Percentiles rank a stretch among this genome's conserved stretches.
Evolutionary conservation across 345 rosid species (phyloP).

Genomic region (Cardiospermum halicacabum): DNA sequence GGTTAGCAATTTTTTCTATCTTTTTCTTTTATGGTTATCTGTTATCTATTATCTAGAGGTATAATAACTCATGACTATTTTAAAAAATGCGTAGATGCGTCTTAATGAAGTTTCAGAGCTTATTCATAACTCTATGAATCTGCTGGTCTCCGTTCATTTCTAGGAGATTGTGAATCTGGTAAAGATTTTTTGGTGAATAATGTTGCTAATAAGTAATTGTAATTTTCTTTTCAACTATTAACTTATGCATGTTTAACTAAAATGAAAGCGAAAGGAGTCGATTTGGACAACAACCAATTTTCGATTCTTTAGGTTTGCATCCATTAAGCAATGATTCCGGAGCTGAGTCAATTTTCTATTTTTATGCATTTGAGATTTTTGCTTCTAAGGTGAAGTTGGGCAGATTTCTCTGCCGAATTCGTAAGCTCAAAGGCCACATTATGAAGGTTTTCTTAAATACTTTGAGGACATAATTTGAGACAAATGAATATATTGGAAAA

Average conservation of each 20-base stretch:
- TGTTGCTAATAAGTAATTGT: too few species aligned
- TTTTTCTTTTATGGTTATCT: too few species aligned
- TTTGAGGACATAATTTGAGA: slow-evolving; percentile 95
- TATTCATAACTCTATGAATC: slow-evolving; percentile 93
- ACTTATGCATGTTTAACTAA: slow-evolving; percentile 30
- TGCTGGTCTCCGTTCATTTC: slow-evolving; percentile 95
- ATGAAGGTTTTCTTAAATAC: slow-evolving; percentile 97
- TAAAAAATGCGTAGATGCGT: slow-evolving; percentile 58
- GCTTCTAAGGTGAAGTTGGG: slow-evolving; percentile 88
- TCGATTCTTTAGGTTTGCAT: slow-evolving; percentile 82
- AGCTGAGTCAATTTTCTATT: slow-evolving; percentile 2
- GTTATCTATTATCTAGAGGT: too few species aligned
- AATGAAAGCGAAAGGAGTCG: slow-evolving; percentile 91
- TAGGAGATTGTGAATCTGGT: slow-evolving; percentile 95
- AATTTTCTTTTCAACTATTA: too few species aligned
- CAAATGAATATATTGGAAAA: slow-evolving; percentile 84
- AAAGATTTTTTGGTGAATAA: slow-evolving; percentile 16
- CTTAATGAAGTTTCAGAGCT: slow-evolving; percentile 98
- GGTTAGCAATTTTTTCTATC: too few species aligned
- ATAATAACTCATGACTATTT: slow-evolving; percentile 2
- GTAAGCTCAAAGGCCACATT: slow-evolving; percentile 93
- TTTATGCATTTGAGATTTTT: slow-evolving; percentile 2
- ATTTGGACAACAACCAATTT: slow-evolving; percentile 95
- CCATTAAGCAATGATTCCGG: background rate
- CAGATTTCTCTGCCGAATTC: slow-evolving; percentile 99